Conservation (phyloP, 2,329 filamentous ascomycete genomes). For the Stagonosporopsis cucurbitacearum region DNA sequence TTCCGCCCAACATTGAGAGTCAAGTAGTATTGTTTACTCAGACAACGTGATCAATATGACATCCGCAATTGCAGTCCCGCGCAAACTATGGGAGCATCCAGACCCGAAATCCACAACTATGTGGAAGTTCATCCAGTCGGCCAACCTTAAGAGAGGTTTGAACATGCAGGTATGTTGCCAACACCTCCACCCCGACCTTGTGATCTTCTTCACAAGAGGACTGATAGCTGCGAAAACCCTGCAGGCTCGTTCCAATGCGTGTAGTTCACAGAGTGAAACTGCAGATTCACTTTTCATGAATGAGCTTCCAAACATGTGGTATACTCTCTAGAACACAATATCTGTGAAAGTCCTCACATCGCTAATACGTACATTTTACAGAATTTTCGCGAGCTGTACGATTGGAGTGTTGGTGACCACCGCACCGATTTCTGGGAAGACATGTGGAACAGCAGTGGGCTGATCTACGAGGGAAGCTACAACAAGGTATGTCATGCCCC, state of each 20-base stretch:
- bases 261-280: no score
- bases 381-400: slow-evolving; percentile 73
- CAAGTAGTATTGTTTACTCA: not conserved
- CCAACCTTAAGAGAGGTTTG: slow-evolving; percentile 65
- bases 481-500: slow-evolving; percentile 24
- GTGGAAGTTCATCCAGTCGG: slow-evolving; percentile 59
- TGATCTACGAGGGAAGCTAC: slow-evolving; percentile 43
- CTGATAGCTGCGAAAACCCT: no score
- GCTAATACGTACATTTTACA: slow-evolving; percentile 38
- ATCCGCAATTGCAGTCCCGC: slow-evolving; percentile 33
- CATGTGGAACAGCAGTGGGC: slow-evolving; percentile 36
- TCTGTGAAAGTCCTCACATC: no score
- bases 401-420: slow-evolving; percentile 67
- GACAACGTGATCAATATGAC: not conserved
- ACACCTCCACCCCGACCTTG: not conserved
- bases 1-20: not conserved
- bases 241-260: no score
- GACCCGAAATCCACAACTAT: slow-evolving; percentile 53
- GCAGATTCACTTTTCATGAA: not conserved
- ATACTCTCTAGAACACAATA: not conserved
- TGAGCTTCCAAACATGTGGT: not conserved
- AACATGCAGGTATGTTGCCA: slow-evolving; percentile 60
- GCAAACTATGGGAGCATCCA: slow-evolving; percentile 57
- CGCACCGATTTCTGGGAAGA: slow-evolving; percentile 56
- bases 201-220: not conserved